A percentile compares a stretch with the other conserved stretches of the same genome.
Conservation (phyloP, 257 asterid genomes). For the Haberlea rhodopensis region DNA sequence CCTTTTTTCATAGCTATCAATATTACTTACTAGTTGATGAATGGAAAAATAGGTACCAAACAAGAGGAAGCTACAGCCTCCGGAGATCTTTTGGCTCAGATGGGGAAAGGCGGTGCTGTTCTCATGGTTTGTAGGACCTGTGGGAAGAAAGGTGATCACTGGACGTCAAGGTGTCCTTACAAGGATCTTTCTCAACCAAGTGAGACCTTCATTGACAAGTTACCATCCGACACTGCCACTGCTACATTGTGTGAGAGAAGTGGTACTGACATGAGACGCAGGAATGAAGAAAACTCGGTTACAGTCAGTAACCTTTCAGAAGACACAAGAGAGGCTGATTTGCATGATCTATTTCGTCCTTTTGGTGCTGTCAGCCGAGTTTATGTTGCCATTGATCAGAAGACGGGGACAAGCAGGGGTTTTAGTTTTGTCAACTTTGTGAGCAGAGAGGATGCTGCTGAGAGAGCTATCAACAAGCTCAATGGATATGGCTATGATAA, state of each 20-base stretch:
- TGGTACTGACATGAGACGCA: slow-evolving; percentile 78
- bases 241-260: slow-evolving; percentile 43
- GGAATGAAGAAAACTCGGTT: slow-evolving; percentile 88
- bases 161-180: slow-evolving; percentile 95
- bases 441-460: slow-evolving; percentile 79
- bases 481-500: slow-evolving; percentile 91
- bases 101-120: slow-evolving; percentile 66
- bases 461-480: slow-evolving; percentile 90
- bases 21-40: not conserved
- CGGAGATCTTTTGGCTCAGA: slow-evolving; percentile 54
- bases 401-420: slow-evolving; percentile 77
- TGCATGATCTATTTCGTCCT: slow-evolving; percentile 59
- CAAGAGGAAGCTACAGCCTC: slow-evolving; percentile 58
- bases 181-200: slow-evolving; percentile 78
- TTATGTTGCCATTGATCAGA: slow-evolving; percentile 83
- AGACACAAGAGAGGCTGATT: slow-evolving; percentile 89
- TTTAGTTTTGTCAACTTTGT: slow-evolving; percentile 91
- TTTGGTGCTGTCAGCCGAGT: slow-evolving; percentile 78
- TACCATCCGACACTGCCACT: slow-evolving; percentile 42
- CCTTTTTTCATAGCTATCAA: not conserved
- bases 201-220: slow-evolving; percentile 62
- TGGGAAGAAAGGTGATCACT: slow-evolving; percentile 93
- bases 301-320: slow-evolving; percentile 92
- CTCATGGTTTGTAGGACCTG: slow-evolving; percentile 92
- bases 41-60: slow-evolving; percentile 52